These are phyloP conservation scores for Paraglomus brasilianum DNA, from an alignment of 192 early-diverging fungal genomes.

Conservation along the genomic window DNA sequence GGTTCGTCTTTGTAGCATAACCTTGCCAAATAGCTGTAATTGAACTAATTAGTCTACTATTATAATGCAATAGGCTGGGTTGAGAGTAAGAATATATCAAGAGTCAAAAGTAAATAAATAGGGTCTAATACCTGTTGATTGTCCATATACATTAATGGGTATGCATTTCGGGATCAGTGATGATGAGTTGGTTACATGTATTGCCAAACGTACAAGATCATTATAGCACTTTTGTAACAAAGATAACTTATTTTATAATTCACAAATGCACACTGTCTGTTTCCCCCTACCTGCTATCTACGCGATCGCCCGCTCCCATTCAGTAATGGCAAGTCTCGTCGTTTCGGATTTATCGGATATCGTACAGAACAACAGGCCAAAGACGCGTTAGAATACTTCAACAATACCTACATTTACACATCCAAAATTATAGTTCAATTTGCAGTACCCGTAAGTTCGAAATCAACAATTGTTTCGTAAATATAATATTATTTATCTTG, in stretches of 20 bases:
- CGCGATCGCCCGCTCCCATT: too few relatives aligned
- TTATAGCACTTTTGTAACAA: neutral
- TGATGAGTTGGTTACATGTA: neutral
- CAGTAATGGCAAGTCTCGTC: slow-evolving; percentile 77
- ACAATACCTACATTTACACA: slow-evolving; percentile 91
- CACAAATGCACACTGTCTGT: neutral
- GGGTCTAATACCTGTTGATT: neutral
- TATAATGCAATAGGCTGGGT: too few relatives aligned
- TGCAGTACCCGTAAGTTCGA: slow-evolving; percentile 69
- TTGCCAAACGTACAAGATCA: too few relatives aligned
- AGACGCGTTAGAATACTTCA: slow-evolving; percentile 79
- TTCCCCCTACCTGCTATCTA: neutral
- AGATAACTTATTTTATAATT: neutral
- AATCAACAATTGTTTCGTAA: neutral
- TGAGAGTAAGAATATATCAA: too few relatives aligned
- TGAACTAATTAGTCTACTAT: too few relatives aligned
- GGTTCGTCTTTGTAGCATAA: too few relatives aligned
- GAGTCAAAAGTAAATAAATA: too few relatives aligned
- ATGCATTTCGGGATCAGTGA: neutral
- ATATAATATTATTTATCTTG: slow-evolving; percentile 4
- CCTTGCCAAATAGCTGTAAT: too few relatives aligned
- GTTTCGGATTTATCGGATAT: slow-evolving; percentile 93
- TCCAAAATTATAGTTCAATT: slow-evolving; percentile 83
- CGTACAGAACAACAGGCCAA: slow-evolving; percentile 83
- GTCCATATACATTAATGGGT: neutral